Percentiles rank a stretch among this genome's conserved stretches.
These are phyloP conservation scores for Fusarium multiceps DNA, from an alignment of 2,329 filamentous ascomycete genomes.

Conservation along the genomic window DNA sequence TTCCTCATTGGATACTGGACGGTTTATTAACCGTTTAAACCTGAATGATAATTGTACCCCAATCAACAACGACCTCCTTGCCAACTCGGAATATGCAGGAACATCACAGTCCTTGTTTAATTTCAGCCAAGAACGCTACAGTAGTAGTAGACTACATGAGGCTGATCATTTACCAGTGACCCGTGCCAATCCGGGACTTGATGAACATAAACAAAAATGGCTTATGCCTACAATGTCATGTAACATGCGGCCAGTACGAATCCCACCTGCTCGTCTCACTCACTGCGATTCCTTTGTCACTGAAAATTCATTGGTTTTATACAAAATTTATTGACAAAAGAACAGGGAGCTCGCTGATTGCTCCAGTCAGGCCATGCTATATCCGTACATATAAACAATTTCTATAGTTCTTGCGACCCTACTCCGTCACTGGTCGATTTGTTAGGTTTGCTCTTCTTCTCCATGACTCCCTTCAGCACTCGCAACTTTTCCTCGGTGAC, in stretches of 20 bases:
- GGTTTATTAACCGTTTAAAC: neutral
- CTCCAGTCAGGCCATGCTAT: constrained; percentile 37
- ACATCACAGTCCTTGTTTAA: constrained; percentile 10
- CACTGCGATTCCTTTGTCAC: neutral
- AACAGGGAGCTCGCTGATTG: constrained; percentile 42
- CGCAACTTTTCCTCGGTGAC: constrained; percentile 88
- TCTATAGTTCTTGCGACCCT: constrained; percentile 38
- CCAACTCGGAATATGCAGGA: constrained; percentile 20
- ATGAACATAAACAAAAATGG: neutral
- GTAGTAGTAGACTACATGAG: constrained; percentile 10
- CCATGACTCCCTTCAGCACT: constrained; percentile 77
- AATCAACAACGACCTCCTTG: neutral
- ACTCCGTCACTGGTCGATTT: constrained; percentile 20
- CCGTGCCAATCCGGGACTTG: neutral
- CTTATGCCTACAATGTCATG: neutral
- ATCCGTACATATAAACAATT: constrained; percentile 39
- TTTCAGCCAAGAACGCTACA: constrained; percentile 8
- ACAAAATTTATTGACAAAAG: constrained; percentile 39
- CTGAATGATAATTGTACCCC: neutral
- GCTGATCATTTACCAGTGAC: constrained; percentile 14
- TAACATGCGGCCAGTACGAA: neutral
- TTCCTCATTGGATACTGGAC: neutral
- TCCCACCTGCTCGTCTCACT: neutral
- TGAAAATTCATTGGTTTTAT: neutral
- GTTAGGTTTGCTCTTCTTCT: constrained; percentile 55